Conservation (phyloP, 768 basidiomycete species). For the Russula sp. region DNA sequence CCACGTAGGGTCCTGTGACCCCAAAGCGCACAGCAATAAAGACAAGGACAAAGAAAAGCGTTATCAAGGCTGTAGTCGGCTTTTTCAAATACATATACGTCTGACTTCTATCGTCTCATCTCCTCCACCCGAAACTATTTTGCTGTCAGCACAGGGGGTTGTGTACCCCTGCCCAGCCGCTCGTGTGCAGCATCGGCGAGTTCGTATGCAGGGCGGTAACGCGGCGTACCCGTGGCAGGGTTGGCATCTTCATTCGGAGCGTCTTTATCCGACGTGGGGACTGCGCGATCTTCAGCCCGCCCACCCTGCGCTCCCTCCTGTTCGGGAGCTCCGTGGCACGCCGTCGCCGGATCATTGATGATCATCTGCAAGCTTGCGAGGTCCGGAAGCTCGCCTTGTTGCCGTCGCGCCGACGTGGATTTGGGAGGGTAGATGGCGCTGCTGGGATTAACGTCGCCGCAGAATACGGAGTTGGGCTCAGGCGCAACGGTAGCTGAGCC, state of each 20-base stretch:
- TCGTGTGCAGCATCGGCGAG: conserved; percentile 50
- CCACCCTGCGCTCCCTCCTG: neutral
- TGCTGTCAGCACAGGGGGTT: conserved; percentile 16
- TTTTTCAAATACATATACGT: neutral
- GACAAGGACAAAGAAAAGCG: neutral
- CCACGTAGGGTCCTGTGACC: neutral
- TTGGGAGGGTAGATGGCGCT: neutral
- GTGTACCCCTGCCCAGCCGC: conserved; percentile 20
- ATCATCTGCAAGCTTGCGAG: conserved; percentile 9
- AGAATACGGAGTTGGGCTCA: neutral
- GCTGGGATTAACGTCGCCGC: neutral
- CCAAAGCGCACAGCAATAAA: neutral
- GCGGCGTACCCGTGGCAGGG: conserved; percentile 22
- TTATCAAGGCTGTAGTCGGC: neutral
- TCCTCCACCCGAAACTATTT: neutral
- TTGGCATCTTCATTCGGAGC: conserved; percentile 18
- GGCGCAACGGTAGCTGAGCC: neutral
- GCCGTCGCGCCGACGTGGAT: neutral
- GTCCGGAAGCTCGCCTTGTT: conserved; percentile 11
- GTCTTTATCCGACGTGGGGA: neutral
- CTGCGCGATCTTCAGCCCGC: neutral
- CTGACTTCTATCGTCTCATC: neutral
- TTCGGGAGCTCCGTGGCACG: conserved; percentile 8
- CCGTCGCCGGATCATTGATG: neutral
- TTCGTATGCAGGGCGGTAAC: conserved; percentile 77